Evolutionary conservation across 2,329 filamentous ascomycete genomes (phyloP).

Genomic region (Pseudopithomyces chartarum): DNA sequence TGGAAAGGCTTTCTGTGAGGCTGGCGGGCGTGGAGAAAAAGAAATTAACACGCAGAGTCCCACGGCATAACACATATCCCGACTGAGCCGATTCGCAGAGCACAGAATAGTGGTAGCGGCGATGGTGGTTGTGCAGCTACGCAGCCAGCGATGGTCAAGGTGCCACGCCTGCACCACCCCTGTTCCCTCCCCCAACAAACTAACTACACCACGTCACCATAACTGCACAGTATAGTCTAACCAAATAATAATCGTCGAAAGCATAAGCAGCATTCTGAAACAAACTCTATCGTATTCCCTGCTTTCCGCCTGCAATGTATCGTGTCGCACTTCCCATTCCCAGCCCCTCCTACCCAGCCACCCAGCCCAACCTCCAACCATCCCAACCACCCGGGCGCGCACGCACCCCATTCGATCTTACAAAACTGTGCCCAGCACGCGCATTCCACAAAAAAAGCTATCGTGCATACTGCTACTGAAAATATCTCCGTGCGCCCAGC

Average conservation of each 20-base stretch:
- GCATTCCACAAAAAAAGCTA: constrained; percentile 21
- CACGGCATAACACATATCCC: no score
- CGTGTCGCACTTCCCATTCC: constrained; percentile 4
- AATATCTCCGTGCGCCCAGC: not conserved
- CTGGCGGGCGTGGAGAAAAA: no score
- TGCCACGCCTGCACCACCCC: not conserved
- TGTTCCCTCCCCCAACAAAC: not conserved
- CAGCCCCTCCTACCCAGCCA: constrained; percentile 1
- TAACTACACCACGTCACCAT: not conserved
- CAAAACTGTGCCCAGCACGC: constrained; percentile 27
- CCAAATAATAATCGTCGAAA: not conserved
- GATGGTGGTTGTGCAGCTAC: no score
- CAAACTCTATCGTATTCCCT: not conserved
- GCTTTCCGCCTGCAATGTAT: not conserved
- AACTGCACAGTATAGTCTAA: not conserved
- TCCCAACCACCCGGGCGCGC: constrained; percentile 29
- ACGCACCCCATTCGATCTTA: constrained; percentile 31
- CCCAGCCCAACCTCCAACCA: constrained; percentile 7
- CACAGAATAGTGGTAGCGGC: no score
- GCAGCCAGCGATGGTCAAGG: not conserved
- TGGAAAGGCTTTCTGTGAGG: no score
- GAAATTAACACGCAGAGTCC: no score
- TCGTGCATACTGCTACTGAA: constrained; percentile 17
- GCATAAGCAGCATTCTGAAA: not conserved
- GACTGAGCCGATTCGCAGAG: no score